These are phyloP conservation scores for Bremia lactucae DNA, from an alignment of 352 stramenopile species.

Conservation along the genomic window DNA sequence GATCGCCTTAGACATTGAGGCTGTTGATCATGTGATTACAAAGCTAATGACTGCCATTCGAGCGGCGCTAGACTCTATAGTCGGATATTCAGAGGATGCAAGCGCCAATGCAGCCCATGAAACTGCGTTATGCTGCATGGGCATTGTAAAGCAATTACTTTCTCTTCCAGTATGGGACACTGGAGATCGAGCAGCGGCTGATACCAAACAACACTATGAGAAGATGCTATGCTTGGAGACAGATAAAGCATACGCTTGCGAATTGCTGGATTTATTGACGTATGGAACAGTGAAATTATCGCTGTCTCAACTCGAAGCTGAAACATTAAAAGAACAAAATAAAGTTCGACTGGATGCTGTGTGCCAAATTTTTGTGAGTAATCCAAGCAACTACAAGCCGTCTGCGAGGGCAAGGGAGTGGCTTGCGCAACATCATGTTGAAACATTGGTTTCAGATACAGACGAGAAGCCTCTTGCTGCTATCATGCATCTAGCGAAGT, in stretches of 20 bases:
- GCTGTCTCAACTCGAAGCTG: constrained; percentile 17
- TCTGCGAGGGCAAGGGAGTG: constrained; percentile 33
- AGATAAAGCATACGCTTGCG: constrained; percentile 28
- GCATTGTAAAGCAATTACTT: constrained; percentile 26
- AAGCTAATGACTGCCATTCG: constrained; percentile 26
- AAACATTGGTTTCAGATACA: too few species aligned
- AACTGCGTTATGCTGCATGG: constrained; percentile 22
- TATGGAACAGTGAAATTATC: constrained; percentile 40
- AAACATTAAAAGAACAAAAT: constrained; percentile 7
- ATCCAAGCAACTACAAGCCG: constrained; percentile 54
- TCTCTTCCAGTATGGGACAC: constrained; percentile 21
- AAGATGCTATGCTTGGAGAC: constrained; percentile 20
- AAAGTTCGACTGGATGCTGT: constrained; percentile 31
- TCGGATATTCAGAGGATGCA: constrained; percentile 22
- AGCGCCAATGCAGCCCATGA: constrained; percentile 19
- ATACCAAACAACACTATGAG: constrained; percentile 18
- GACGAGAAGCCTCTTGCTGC: constrained; percentile 27
- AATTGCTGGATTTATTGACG: constrained; percentile 49
- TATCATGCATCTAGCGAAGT: constrained; percentile 36
- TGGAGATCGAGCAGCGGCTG: constrained; percentile 10
- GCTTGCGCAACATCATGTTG: constrained; percentile 20
- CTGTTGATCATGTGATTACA: constrained; percentile 31
- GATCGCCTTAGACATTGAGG: constrained; percentile 33
- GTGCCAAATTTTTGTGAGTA: constrained; percentile 41
- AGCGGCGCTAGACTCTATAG: constrained; percentile 22